phyloP scores from a whole-genome alignment of 352 stramenopile species.

The Phytophthora kernoviae region DNA sequence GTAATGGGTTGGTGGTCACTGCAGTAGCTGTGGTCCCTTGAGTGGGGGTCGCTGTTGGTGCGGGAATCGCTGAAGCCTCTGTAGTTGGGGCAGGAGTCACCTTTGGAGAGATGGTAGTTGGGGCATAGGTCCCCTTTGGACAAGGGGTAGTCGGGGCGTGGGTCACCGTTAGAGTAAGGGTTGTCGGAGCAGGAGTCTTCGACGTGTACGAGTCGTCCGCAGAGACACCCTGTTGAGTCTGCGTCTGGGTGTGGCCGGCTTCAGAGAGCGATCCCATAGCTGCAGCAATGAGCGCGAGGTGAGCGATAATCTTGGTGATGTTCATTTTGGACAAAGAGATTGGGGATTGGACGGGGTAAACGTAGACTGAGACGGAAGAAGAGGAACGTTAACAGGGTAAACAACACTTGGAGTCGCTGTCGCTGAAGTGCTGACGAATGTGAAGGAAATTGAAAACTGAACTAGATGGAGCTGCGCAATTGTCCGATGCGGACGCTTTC shows the following conservation, averaged over 20 bases:
- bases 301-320: conserved; percentile 38
- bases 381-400: conserved; percentile 18
- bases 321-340: conserved; percentile 33
- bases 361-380: conserved; percentile 18
- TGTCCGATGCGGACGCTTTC: background rate
- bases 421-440: conserved; percentile 6
- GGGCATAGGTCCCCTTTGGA: background rate
- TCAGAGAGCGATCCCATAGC: conserved; percentile 30
- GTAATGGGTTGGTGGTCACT: too few relatives aligned
- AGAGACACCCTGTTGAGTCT: conserved; percentile 13
- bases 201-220: conserved; percentile 18
- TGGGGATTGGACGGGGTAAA: conserved; percentile 9
- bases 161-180: conserved; percentile 3
- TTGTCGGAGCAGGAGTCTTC: background rate
- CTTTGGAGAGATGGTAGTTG: background rate
- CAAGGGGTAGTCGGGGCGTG: background rate
- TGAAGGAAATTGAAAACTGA: conserved; percentile 14
- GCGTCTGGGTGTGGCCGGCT: conserved; percentile 9
- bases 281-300: conserved; percentile 27
- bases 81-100: background rate
- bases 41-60: too few relatives aligned
- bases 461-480: background rate
- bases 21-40: too few relatives aligned
- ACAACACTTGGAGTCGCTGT: conserved; percentile 9
- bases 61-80: background rate